These are phyloP conservation scores for Pelargonium citronellum DNA, from an alignment of 441 rosid genomes.

Conservation along the genomic window DNA sequence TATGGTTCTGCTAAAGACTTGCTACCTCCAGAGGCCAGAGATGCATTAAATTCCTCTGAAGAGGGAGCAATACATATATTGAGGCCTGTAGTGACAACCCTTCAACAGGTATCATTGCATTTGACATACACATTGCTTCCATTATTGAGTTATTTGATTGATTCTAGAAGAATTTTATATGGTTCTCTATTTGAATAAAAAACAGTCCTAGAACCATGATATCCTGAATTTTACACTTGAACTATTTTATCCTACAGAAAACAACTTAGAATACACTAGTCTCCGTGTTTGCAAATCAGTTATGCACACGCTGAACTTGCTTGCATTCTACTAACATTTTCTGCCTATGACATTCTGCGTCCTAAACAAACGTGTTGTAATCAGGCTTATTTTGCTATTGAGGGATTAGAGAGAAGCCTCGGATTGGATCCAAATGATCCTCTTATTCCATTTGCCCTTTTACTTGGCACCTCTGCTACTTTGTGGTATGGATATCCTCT, in stretches of 20 bases:
- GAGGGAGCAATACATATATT: slow-evolving; percentile 43
- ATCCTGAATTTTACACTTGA: not conserved
- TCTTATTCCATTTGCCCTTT: slow-evolving; percentile 56
- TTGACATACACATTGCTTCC: slow-evolving; percentile 7
- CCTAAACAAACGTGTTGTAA: slow-evolving; percentile 18
- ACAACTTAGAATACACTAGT: slow-evolving; percentile 1
- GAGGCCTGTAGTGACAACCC: slow-evolving; percentile 55
- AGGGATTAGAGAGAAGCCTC: slow-evolving; percentile 62
- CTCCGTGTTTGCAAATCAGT: not conserved
- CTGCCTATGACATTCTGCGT: slow-evolving; percentile 6
- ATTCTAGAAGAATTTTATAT: not conserved
- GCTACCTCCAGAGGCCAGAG: slow-evolving; percentile 66
- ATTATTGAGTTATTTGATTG: slow-evolving; percentile 10
- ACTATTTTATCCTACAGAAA: not conserved
- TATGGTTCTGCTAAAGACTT: slow-evolving; percentile 62
- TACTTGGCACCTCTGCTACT: slow-evolving; percentile 63
- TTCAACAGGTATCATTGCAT: slow-evolving; percentile 53
- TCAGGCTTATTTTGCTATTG: slow-evolving; percentile 59
- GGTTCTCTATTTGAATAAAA: not conserved
- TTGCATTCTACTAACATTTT: not conserved
- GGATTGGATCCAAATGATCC: slow-evolving; percentile 91
- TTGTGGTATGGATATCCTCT: slow-evolving; percentile 68
- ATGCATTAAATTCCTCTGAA: slow-evolving; percentile 53
- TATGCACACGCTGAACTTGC: slow-evolving; percentile 13
- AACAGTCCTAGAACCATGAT: not conserved